Percentiles rank a stretch among this genome's conserved stretches.
phyloP scores from a whole-genome alignment of 1,284 basidiomycete species.

The Naganishia liquefaciens region DNA sequence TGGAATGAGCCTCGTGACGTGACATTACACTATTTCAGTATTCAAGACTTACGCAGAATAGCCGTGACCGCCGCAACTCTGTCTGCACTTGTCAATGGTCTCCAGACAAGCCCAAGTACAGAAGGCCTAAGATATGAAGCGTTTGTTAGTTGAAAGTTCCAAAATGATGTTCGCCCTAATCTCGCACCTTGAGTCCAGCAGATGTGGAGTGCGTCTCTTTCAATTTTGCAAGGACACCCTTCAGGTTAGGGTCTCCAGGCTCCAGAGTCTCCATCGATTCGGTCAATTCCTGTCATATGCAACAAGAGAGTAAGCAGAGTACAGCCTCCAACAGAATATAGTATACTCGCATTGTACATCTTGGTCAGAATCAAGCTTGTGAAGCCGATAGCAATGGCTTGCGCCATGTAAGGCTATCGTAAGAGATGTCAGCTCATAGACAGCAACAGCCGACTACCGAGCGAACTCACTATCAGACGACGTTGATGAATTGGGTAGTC shows the following conservation, averaged over 20 bases:
- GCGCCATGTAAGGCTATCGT: conserved; percentile 58
- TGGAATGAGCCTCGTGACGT: conserved; percentile 5
- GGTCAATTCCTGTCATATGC: conserved; percentile 53
- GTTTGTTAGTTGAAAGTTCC: neutral
- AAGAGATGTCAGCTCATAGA: neutral
- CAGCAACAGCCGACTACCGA: too few species aligned
- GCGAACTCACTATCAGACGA: conserved; percentile 54
- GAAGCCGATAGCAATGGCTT: conserved; percentile 61
- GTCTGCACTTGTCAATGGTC: conserved; percentile 61
- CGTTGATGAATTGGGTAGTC: conserved; percentile 65
- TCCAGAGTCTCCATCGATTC: conserved; percentile 59
- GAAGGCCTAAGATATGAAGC: conserved; percentile 52
- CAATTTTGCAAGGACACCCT: conserved; percentile 56
- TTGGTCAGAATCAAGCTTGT: conserved; percentile 56
- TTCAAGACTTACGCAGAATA: conserved; percentile 55
- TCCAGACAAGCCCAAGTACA: conserved; percentile 62
- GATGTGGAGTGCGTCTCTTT: conserved; percentile 63
- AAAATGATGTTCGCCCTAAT: too few species aligned
- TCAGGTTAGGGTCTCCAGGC: conserved; percentile 54
- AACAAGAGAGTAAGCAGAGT: conserved; percentile 37
- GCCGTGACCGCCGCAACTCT: conserved; percentile 62
- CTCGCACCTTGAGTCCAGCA: conserved; percentile 57
- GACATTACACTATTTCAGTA: neutral
- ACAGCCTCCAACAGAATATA: neutral
- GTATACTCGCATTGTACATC: conserved; percentile 48